Evolutionary conservation across 345 rosid genomes (phyloP).

Genomic region (Camelina hispida): DNA sequence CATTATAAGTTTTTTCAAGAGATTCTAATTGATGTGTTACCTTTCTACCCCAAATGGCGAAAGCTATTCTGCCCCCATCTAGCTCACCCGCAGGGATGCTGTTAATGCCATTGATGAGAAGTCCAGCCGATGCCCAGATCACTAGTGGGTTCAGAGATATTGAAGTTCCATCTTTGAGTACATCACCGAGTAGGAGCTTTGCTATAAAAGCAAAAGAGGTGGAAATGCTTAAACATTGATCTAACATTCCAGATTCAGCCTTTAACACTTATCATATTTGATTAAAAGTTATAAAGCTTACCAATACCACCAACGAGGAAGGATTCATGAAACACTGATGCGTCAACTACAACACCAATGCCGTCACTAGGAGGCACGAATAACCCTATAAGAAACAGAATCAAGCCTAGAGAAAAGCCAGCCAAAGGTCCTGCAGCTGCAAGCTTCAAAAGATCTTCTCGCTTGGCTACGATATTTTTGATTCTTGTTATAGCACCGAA

Average conservation of each 20-base stretch:
- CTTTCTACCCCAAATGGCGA: conserved; percentile 97
- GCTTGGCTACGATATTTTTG: conserved; percentile 72
- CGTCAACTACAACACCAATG: conserved; percentile 80
- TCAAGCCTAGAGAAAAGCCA: conserved; percentile 81
- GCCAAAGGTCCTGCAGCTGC: conserved; percentile 97
- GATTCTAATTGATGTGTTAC: conserved; percentile 43
- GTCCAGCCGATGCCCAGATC: conserved; percentile 96
- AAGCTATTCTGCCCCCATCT: conserved; percentile 86
- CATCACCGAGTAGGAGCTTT: conserved; percentile 85
- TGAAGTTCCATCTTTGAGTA: conserved; percentile 83
- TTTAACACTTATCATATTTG: conserved; percentile 11
- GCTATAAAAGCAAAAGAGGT: conserved; percentile 50
- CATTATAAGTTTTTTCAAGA: neutral
- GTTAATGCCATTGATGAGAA: conserved; percentile 90
- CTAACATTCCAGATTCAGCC: neutral
- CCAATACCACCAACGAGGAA: conserved; percentile 89
- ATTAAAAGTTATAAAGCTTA: conserved; percentile 45
- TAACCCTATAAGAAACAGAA: conserved; percentile 81
- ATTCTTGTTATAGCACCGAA: conserved; percentile 96
- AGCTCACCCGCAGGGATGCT: conserved; percentile 97
- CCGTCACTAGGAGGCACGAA: conserved; percentile 88
- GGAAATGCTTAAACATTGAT: conserved; percentile 1
- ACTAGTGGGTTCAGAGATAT: conserved; percentile 85
- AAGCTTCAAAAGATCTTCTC: conserved; percentile 89
- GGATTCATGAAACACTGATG: conserved; percentile 95